Evolutionary conservation across 2,329 filamentous ascomycete genomes (phyloP).

Genomic region (Penicillium sp.): DNA sequence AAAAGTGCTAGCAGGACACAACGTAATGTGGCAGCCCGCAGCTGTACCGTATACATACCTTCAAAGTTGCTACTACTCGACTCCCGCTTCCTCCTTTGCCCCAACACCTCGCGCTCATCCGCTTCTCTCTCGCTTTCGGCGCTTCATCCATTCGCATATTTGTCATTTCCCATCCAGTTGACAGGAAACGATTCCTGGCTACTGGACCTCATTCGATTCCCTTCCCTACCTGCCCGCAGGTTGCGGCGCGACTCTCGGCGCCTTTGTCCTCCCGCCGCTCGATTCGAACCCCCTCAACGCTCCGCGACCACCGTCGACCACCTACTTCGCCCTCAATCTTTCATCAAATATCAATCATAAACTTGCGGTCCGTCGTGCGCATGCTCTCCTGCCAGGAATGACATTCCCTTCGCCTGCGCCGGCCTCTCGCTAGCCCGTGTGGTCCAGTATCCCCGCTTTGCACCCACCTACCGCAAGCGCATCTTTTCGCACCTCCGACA

Average conservation of each 20-base stretch:
- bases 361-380: constrained; percentile 28
- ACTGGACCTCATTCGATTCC: constrained; percentile 21
- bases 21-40: constrained; percentile 10
- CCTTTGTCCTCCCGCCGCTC: constrained; percentile 30
- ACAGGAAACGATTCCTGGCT: constrained; percentile 22
- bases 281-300: constrained; percentile 28
- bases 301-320: constrained; percentile 25
- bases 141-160: constrained; percentile 19
- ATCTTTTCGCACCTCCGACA: constrained; percentile 26
- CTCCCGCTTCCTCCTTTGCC: constrained; percentile 23
- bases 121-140: constrained; percentile 15
- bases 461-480: constrained; percentile 39
- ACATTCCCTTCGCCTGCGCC: constrained; percentile 39
- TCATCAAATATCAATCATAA: constrained; percentile 19
- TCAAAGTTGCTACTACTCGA: constrained; percentile 22
- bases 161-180: constrained; percentile 17
- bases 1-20: neutral
- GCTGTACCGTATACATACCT: constrained; percentile 23
- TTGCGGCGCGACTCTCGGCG: constrained; percentile 29
- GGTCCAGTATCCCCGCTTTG: constrained; percentile 45
- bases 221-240: constrained; percentile 21
- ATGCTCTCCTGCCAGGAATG: constrained; percentile 40
- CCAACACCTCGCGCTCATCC: constrained; percentile 20
- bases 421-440: constrained; percentile 44
- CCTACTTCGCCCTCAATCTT: constrained; percentile 20